These are phyloP conservation scores for Coix lacrymajobi DNA, from an alignment of 176 grass and related monocot species.

Conservation along the genomic window DNA sequence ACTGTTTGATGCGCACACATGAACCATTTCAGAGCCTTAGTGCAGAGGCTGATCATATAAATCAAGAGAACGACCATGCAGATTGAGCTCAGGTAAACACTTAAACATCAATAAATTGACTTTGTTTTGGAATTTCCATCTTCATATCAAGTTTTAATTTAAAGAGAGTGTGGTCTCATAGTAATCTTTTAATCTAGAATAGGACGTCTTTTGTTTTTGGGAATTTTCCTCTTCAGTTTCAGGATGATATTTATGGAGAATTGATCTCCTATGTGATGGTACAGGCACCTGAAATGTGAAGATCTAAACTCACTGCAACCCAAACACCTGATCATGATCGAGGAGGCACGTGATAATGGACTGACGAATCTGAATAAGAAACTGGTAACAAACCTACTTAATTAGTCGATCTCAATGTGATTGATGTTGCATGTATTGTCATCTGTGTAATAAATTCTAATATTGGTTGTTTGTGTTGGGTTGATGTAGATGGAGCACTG, in stretches of 20 bases:
- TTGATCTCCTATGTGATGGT: slow-evolving; percentile 2
- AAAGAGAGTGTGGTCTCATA: not conserved
- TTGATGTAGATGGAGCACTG: slow-evolving; percentile 71
- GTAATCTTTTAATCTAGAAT: slow-evolving; percentile 9
- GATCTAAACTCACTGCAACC: slow-evolving; percentile 90
- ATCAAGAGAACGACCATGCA: too few relatives aligned
- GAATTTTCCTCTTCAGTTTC: not conserved
- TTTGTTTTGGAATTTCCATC: too few relatives aligned
- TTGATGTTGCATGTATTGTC: not conserved
- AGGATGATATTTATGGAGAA: not conserved
- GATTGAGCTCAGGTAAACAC: too few relatives aligned
- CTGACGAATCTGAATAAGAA: slow-evolving; percentile 45
- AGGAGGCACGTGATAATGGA: slow-evolving; percentile 77
- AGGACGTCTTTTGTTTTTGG: not conserved
- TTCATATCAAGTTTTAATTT: not conserved
- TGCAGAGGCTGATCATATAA: slow-evolving; percentile 68
- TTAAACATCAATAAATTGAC: not conserved
- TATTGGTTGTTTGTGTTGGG: slow-evolving; percentile 20
- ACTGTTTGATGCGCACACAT: not conserved
- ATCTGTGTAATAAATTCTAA: not conserved
- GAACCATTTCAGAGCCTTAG: slow-evolving; percentile 55
- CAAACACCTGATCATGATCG: slow-evolving; percentile 80
- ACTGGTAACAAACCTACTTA: slow-evolving; percentile 38
- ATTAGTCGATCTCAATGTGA: not conserved
- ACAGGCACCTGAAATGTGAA: slow-evolving; percentile 88